Conservation (phyloP, 331 rosid genomes). For the Telfairia occidentalis region DNA sequence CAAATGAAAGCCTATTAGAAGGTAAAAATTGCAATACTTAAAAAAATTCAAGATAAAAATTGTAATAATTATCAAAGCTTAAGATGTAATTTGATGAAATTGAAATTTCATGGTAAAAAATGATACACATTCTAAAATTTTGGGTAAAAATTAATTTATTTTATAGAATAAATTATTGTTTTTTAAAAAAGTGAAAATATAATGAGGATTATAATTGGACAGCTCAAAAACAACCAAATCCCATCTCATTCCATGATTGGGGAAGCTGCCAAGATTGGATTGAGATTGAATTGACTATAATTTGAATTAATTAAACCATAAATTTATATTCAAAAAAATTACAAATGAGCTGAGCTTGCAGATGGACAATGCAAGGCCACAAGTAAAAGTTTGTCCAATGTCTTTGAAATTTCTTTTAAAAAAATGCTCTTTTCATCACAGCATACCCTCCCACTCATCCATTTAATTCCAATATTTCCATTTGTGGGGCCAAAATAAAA, state of each 20-base stretch:
- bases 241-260: neutral
- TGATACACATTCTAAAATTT: no score
- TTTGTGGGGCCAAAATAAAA: neutral
- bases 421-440: neutral
- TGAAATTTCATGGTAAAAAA: no score
- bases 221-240: constrained; percentile 1
- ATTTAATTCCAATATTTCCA: neutral
- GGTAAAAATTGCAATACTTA: no score
- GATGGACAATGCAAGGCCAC: neutral
- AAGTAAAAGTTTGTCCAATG: neutral
- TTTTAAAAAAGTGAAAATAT: neutral
- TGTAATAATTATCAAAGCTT: no score
- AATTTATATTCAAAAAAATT: neutral
- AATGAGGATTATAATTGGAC: neutral
- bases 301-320: neutral
- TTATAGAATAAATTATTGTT: neutral
- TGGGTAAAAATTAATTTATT: no score
- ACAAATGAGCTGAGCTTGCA: neutral
- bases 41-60: no score
- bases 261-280: neutral
- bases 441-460: neutral
- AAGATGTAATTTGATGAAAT: no score
- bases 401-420: neutral
- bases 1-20: no score
- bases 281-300: neutral